Conservation (phyloP, 352 stramenopile genomes). For the Blastocystis sp. region DNA sequence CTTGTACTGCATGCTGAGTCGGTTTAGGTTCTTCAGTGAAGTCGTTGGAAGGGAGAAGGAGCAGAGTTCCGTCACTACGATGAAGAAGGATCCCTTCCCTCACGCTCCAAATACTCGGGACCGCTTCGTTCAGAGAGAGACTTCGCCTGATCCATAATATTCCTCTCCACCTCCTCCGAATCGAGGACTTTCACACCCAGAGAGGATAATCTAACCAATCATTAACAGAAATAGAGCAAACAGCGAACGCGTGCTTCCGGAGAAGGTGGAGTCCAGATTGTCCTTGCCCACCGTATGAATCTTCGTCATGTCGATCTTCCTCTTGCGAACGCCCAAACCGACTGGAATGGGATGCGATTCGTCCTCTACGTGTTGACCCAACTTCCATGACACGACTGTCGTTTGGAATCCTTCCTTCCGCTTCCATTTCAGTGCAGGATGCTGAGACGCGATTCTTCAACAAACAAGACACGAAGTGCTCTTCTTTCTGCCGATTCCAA, state of each 20-base stretch:
- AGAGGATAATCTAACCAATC: slow-evolving; percentile 24
- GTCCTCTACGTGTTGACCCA: not conserved
- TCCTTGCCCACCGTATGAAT: slow-evolving; percentile 57
- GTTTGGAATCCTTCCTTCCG: not conserved
- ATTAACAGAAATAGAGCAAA: not conserved
- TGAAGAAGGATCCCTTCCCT: not conserved
- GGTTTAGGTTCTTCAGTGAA: not conserved
- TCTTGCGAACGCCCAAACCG: slow-evolving; percentile 35
- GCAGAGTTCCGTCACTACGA: slow-evolving; percentile 40
- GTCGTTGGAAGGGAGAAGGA: slow-evolving; percentile 29
- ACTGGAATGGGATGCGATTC: not conserved
- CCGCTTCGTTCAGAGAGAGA: not conserved
- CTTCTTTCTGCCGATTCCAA: not conserved
- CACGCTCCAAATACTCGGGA: slow-evolving; percentile 32
- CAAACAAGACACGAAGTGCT: not conserved
- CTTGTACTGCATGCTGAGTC: slow-evolving; percentile 5
- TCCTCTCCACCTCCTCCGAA: slow-evolving; percentile 61
- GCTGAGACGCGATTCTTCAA: not conserved
- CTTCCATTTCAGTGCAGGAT: not conserved
- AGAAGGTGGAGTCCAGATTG: slow-evolving; percentile 51
- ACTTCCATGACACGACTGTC: not conserved
- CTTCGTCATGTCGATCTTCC: slow-evolving; percentile 53
- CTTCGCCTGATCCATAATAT: slow-evolving; percentile 47
- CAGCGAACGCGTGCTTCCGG: slow-evolving; percentile 34
- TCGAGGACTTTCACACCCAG: slow-evolving; percentile 54